Evolutionary conservation across 306 rosid species (phyloP), one percentile per base, ranked within the genome.

Genomic region (Hippophae tibetana): DNA sequence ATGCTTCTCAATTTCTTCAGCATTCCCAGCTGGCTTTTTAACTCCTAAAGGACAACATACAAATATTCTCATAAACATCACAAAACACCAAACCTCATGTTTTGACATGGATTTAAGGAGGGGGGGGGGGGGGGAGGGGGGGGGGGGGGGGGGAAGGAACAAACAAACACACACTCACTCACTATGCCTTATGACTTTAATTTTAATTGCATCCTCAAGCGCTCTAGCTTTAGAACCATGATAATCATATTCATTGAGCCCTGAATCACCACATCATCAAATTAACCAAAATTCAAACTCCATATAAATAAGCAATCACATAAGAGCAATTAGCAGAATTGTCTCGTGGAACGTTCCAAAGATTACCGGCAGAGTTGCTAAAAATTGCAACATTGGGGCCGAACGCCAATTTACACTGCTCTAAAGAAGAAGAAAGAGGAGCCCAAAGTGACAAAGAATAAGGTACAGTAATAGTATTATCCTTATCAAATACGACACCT

Each of bases 401-500:
- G 62, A 92, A 92, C 62, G 78, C 96, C 0, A 76, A 73, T 79
- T 85, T 88, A 67, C 99, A 92, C 69, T 51, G 71, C 75, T 88
- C 80, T 66, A 92, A 42, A 2, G 99, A 81, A 38, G 89, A 77
- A 57, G 77, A 72, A 8, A 92, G 93, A 23, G 79, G 90, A 52
- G 76, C 86, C 96, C 99, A 92, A 13, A 73, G 72, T 8, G 72
- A 64, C 82, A 88, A 77, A 63, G 85, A 72, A 77, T 92, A 92
- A 61, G 99, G 96, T 8, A 77, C 88, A n/a, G 96, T 92, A 57
- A 92, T 62, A 53, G 96, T 92, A 58, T 92, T 92, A 68, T 92
- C 99, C 71, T 92, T 92, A 66, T 92, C 99, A 73, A 92, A 92
- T 59, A 92, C 90, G 65, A 92, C 96, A 38, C 99, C 99, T 76